Evolutionary conservation across 192 early-diverging fungal species (phyloP).

Genomic region (Phlyctochytrium planicorne): DNA sequence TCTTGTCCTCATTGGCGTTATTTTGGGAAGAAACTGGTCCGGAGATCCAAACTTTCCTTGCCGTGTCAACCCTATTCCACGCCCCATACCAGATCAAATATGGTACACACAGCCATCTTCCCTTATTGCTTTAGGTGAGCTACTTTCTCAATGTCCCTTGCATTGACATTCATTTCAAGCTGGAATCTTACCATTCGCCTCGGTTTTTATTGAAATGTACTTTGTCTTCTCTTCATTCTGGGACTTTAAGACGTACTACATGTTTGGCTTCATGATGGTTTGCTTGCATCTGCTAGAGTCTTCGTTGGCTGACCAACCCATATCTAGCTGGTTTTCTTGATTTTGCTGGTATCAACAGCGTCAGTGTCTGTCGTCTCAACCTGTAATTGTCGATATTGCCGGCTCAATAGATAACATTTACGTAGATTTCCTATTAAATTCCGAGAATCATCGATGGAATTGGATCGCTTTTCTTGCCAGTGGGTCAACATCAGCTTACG

Average conservation of each 20-base stretch:
- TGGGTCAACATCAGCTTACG: constrained; percentile 82
- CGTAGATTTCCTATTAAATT: constrained; percentile 79
- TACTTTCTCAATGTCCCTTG: too few relatives aligned
- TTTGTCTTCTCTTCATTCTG: constrained; percentile 95
- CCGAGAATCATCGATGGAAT: constrained; percentile 86
- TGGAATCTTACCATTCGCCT: constrained; percentile 87
- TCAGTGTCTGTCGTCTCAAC: constrained; percentile 85
- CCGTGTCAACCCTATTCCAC: constrained; percentile 90
- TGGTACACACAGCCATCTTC: constrained; percentile 71
- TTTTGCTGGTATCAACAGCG: constrained; percentile 80
- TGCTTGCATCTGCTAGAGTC: constrained; percentile 8
- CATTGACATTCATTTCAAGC: too few relatives aligned
- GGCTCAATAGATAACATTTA: constrained; percentile 6
- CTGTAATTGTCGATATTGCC: too few relatives aligned
- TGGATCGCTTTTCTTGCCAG: constrained; percentile 88
- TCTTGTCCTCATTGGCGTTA: constrained; percentile 76
- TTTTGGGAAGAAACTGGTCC: constrained; percentile 66
- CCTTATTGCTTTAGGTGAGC: constrained; percentile 53
- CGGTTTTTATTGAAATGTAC: constrained; percentile 96
- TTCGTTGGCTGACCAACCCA: background rate
- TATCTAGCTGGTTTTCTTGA: constrained; percentile 70
- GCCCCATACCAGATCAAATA: constrained; percentile 86
- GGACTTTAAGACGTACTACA: constrained; percentile 88
- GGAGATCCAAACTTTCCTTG: constrained; percentile 68
- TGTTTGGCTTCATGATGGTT: constrained; percentile 87